Evolutionary conservation across 106 monocot genomes (phyloP), one percentile per base, ranked within the genome.

Genomic region (Dendrobium huoshanense): DNA sequence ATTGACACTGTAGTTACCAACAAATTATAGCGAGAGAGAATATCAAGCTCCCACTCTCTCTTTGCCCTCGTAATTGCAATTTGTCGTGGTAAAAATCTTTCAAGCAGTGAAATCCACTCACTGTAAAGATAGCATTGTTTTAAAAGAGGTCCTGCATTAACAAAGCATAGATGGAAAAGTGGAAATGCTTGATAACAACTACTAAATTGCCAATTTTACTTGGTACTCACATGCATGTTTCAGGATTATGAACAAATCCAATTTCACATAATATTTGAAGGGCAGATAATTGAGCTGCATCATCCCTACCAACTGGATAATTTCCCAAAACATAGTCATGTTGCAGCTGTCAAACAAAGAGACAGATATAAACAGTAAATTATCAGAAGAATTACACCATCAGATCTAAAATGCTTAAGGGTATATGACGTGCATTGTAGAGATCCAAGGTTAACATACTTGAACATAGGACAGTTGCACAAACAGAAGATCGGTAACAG

Each of bases 281-380:
- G 41, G 95, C 95, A 79, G 91, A 89, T 0, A 99, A 85, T 77
- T 95, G 91, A 41, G 99, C 95, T 79, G 99, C 99, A 90, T 95
- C 95, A 85, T 99, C 93, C 75, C 95, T 88, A 41, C 91, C 91
- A 80, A 95, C 95, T 15, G 99, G 99, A 87, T 99, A 99, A 82
- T 93, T 99, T 84, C 99, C 99, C 74, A 92, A 87, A 67, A 93
- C 91, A 77, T 99, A 99, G 83, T 99, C 99, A 84, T 99, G 95
- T 86, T 99, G 99, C 29, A 99, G 82, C 99, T 99, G 86, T 74
- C 22, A 84, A 56, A 61, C 78, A 79, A 74, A 51, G 37, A 75
- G 24, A 51, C 70, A 73, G 41, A 43, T 55, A 67, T 48, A 42
- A 16, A 27, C 24, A 76, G 25, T 7, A 49, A 6, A 49, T 61